A percentile compares a stretch with the other conserved stretches of the same genome.
phyloP scores from a whole-genome alignment of 176 grass and related monocot species.

The Zea luxurians region DNA sequence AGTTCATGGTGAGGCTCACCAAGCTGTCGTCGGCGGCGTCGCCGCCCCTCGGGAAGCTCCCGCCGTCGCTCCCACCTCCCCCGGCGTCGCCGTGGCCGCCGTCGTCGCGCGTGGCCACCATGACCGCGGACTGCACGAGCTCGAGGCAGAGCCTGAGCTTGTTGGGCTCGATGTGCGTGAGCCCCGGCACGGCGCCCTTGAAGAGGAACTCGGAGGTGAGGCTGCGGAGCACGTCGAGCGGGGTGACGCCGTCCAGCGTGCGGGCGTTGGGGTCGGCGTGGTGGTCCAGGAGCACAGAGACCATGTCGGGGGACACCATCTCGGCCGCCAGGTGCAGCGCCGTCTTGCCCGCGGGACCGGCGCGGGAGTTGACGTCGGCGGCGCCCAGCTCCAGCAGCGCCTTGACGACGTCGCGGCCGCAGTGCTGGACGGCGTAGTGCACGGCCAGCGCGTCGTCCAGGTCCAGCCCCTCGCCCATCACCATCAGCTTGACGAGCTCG shows the following conservation, averaged over 20 bases:
- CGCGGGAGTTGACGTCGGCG: constrained; percentile 86
- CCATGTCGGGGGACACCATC: constrained; percentile 96
- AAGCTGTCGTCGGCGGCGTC: constrained; percentile 73
- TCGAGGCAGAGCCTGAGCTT: constrained; percentile 96
- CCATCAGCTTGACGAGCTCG: constrained; percentile 99
- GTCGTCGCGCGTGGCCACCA: constrained; percentile 86
- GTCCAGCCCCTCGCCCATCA: constrained; percentile 96
- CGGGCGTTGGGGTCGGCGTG: constrained; percentile 86
- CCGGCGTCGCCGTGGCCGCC: constrained; percentile 44
- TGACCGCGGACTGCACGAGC: constrained; percentile 87
- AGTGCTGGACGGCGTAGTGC: constrained; percentile 89
- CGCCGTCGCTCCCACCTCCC: constrained; percentile 24
- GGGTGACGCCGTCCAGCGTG: constrained; percentile 77
- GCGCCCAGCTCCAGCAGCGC: constrained; percentile 95
- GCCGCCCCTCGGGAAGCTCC: constrained; percentile 33
- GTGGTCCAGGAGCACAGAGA: constrained; percentile 95
- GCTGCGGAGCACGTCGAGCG: constrained; percentile 81
- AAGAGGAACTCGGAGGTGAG: constrained; percentile 99
- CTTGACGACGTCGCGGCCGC: constrained; percentile 95
- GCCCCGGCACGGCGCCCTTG: constrained; percentile 88
- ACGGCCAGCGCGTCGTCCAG: constrained; percentile 93
- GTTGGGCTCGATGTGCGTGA: constrained; percentile 93
- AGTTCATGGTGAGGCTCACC: constrained; percentile 86
- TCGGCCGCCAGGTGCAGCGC: constrained; percentile 82
- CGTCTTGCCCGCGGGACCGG: constrained; percentile 74